Percentiles rank a stretch among this genome's conserved stretches.
Evolutionary conservation across 139 green algal species (phyloP).

Genomic region (Astrephomene gubernaculifera): DNA sequence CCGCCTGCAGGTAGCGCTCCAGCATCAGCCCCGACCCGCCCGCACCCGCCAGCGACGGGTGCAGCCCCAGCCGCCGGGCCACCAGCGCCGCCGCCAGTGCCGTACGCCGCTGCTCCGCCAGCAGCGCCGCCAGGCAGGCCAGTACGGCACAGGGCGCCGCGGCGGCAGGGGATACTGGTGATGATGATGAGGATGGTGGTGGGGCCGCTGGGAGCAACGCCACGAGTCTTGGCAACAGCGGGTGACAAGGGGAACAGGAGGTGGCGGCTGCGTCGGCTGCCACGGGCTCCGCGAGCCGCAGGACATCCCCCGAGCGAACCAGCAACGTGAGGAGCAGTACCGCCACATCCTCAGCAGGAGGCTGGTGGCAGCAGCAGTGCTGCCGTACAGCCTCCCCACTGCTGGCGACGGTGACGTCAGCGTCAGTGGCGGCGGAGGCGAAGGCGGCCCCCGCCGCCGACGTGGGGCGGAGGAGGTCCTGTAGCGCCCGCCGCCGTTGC

Average conservation of each 20-base stretch:
- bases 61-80: conserved; percentile 1
- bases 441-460: no score
- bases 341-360: not conserved
- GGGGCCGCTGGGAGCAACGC: not conserved
- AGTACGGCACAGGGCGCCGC: no score
- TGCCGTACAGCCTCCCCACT: no score
- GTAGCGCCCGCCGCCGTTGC: not conserved
- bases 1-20: conserved; percentile 3
- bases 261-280: not conserved
- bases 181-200: no score
- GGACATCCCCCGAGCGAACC: not conserved
- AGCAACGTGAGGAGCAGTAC: conserved; percentile 2
- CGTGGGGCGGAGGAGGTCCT: not conserved
- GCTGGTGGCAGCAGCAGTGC: no score
- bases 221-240: not conserved
- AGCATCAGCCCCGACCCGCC: not conserved
- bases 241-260: not conserved
- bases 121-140: not conserved
- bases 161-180: no score
- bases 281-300: not conserved
- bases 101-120: not conserved
- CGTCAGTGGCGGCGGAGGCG: not conserved
- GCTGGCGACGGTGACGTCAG: not conserved
- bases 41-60: not conserved
- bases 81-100: conserved; percentile 3